phyloP scores from a whole-genome alignment of 805 yeast species.

The Candida piceae region DNA sequence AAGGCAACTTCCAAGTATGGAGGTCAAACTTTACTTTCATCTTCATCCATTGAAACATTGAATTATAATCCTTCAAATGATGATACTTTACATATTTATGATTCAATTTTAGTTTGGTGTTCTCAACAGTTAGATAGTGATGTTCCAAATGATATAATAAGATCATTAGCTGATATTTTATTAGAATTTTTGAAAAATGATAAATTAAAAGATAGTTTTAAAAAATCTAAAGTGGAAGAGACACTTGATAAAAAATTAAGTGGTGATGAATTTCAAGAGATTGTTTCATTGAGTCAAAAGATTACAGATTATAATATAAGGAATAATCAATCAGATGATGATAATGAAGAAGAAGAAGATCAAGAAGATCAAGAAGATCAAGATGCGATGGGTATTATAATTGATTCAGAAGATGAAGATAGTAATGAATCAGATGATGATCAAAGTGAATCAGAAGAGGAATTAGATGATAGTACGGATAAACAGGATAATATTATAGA shows the following conservation, averaged over 20 bases:
- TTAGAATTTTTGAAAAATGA: conserved; percentile 51
- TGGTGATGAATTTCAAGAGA: conserved; percentile 41
- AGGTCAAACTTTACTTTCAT: conserved; percentile 28
- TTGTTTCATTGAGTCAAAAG: conserved; percentile 38
- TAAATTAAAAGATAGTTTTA: conserved; percentile 35
- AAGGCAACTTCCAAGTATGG: conserved; percentile 7
- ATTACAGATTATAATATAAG: conserved; percentile 44
- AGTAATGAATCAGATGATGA: conserved; percentile 26
- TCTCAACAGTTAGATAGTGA: conserved; percentile 55
- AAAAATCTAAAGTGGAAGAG: conserved; percentile 46
- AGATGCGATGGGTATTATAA: conserved; percentile 30
- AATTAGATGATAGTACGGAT: conserved; percentile 23
- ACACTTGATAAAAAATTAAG: conserved; percentile 39
- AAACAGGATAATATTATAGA: conserved; percentile 24
- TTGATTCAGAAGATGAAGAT: conserved; percentile 40
- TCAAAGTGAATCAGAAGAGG: conserved; percentile 25
- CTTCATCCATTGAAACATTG: conserved; percentile 40
- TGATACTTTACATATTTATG: conserved; percentile 47
- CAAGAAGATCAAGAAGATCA: conserved; percentile 3
- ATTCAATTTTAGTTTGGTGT: conserved; percentile 56
- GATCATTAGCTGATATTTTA: conserved; percentile 67
- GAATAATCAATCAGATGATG: conserved; percentile 17
- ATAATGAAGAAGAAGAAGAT: conserved; percentile 6
- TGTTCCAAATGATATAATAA: conserved; percentile 65
- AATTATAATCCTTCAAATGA: conserved; percentile 60